Evolutionary conservation across 1,139 yeast species (phyloP).

Genomic region (Arxiozyma slooffiae): DNA sequence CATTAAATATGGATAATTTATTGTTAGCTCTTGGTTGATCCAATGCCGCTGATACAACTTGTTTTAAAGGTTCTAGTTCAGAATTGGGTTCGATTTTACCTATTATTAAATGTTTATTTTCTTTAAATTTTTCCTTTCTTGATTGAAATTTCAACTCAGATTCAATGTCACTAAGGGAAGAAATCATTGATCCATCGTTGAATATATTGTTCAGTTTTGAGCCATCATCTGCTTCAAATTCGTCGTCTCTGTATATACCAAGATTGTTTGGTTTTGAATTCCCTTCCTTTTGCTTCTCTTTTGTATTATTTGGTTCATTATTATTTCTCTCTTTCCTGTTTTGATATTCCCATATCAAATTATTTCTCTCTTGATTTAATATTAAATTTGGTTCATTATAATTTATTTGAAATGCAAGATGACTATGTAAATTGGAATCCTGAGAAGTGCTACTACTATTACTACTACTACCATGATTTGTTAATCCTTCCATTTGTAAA

Average conservation of each 20-base stretch:
- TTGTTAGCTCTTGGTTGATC: too few relatives aligned
- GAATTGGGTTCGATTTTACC: too few relatives aligned
- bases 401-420: neutral
- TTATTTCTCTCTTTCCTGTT: neutral
- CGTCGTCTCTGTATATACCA: neutral
- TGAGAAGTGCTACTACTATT: neutral
- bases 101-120: too few relatives aligned
- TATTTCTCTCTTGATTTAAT: conserved; percentile 1
- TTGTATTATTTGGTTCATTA: neutral
- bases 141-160: conserved; percentile 5
- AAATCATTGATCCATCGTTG: neutral
- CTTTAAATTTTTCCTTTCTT: conserved; percentile 1
- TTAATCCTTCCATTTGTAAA: too few relatives aligned
- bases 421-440: neutral
- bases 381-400: neutral
- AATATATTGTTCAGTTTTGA: neutral
- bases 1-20: conserved; percentile 32
- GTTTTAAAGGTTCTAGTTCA: too few relatives aligned
- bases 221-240: neutral
- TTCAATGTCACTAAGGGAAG: neutral
- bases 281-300: too few relatives aligned
- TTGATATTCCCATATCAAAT: neutral
- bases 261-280: neutral
- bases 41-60: too few relatives aligned
- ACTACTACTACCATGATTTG: too few relatives aligned